phyloP scores from a whole-genome alignment of 2,329 filamentous ascomycete species.

The Monosporascus sp. region DNA sequence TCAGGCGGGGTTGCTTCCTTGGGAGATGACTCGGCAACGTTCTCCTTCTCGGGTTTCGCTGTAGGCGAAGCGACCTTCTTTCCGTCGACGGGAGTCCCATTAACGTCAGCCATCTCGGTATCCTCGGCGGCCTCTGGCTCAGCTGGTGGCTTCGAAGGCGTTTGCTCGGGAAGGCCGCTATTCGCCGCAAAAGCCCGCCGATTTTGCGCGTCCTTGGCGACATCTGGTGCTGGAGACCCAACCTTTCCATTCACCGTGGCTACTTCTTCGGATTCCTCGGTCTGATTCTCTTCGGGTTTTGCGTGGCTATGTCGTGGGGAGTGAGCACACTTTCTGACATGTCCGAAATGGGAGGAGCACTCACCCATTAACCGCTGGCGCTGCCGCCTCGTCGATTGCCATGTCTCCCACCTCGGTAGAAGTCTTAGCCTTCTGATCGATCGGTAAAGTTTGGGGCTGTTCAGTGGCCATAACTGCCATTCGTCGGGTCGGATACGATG shows the following conservation, averaged over 20 bases:
- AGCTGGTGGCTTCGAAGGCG: slow-evolving; percentile 6
- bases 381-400: slow-evolving; percentile 41
- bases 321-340: neutral
- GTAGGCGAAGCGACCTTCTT: neutral
- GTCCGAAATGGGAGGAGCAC: slow-evolving; percentile 27
- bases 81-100: slow-evolving; percentile 8
- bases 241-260: slow-evolving; percentile 19
- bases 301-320: slow-evolving; percentile 10
- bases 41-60: slow-evolving; percentile 1
- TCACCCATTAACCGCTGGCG: slow-evolving; percentile 50
- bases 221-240: slow-evolving; percentile 2
- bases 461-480: slow-evolving; percentile 30
- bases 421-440: slow-evolving; percentile 16
- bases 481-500: slow-evolving; percentile 5
- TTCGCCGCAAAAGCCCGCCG: slow-evolving; percentile 20
- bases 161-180: slow-evolving; percentile 10
- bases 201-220: slow-evolving; percentile 12
- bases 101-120: slow-evolving; percentile 13
- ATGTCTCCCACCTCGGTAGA: slow-evolving; percentile 31
- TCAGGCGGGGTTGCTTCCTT: slow-evolving; percentile 4
- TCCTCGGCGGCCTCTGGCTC: slow-evolving; percentile 6
- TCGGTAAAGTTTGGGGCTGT: slow-evolving; percentile 20
- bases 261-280: slow-evolving; percentile 10
- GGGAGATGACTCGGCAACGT: neutral
- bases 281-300: slow-evolving; percentile 12